Percentiles rank a stretch among this genome's conserved stretches.
phyloP scores from a whole-genome alignment of 2,329 filamentous ascomycete species.

The Mycosphaerelloides madeirae region DNA sequence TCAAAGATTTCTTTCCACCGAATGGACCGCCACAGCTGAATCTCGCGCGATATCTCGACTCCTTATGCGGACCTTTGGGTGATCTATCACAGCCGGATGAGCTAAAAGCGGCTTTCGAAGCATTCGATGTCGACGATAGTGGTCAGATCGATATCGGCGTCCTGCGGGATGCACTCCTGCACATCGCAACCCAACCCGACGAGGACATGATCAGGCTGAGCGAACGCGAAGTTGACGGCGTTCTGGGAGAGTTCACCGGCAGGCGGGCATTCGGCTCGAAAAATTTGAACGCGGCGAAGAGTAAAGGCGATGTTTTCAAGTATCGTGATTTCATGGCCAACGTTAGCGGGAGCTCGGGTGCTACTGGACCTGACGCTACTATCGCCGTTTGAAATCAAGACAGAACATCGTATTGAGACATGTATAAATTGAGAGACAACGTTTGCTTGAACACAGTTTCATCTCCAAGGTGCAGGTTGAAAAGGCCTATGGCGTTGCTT shows the following conservation, averaged over 20 bases:
- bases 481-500: conserved; percentile 8
- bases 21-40: conserved; percentile 63
- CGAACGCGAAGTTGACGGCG: conserved; percentile 73
- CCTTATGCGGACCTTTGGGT: conserved; percentile 68
- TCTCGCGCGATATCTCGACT: conserved; percentile 80
- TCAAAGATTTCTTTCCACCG: conserved; percentile 78
- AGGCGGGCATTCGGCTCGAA: conserved; percentile 72
- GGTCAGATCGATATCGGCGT: conserved; percentile 84
- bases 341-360: conserved; percentile 36
- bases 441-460: too few species aligned
- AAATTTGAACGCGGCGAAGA: conserved; percentile 42
- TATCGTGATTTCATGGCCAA: conserved; percentile 83
- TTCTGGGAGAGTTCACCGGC: conserved; percentile 82
- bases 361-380: conserved; percentile 12
- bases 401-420: not conserved
- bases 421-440: not conserved
- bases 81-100: conserved; percentile 73
- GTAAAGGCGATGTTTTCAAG: conserved; percentile 77
- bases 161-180: conserved; percentile 73
- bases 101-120: conserved; percentile 82
- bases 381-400: conserved; percentile 7
- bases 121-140: conserved; percentile 93
- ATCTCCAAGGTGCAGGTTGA: conserved; percentile 18
- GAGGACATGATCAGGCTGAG: conserved; percentile 53
- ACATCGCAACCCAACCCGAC: conserved; percentile 74